These are phyloP conservation scores for Hypomyces rosellus DNA, from an alignment of 2,329 filamentous ascomycete species.

Conservation along the genomic window DNA sequence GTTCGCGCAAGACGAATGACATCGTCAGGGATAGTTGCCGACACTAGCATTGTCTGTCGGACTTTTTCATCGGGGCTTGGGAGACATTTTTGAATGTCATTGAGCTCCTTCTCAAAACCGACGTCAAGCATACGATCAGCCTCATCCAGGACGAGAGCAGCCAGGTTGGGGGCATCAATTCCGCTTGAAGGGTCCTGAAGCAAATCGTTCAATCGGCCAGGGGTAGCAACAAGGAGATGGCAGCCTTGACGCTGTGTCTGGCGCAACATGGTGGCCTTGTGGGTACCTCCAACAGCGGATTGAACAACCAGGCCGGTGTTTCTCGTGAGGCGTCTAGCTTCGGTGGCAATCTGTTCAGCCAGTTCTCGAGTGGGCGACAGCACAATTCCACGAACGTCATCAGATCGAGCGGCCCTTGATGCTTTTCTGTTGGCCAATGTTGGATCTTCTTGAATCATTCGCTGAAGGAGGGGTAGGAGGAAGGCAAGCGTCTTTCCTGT, in stretches of 20 bases:
- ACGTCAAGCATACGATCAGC: slow-evolving; percentile 98
- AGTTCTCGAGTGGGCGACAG: slow-evolving; percentile 77
- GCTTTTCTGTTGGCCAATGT: slow-evolving; percentile 45
- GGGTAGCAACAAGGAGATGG: slow-evolving; percentile 84
- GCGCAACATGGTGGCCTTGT: slow-evolving; percentile 62
- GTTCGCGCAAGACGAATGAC: slow-evolving; percentile 73
- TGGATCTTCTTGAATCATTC: slow-evolving; percentile 61
- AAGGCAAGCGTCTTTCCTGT: slow-evolving; percentile 97
- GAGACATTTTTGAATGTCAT: slow-evolving; percentile 53
- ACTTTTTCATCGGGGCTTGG: slow-evolving; percentile 57
- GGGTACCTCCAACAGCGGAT: slow-evolving; percentile 86
- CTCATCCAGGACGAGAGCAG: slow-evolving; percentile 91
- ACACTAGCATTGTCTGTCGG: slow-evolving; percentile 91
- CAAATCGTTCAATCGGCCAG: slow-evolving; percentile 79
- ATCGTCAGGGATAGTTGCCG: slow-evolving; percentile 80
- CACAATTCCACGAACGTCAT: slow-evolving; percentile 63
- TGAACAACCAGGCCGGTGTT: slow-evolving; percentile 61
- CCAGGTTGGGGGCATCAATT: slow-evolving; percentile 71
- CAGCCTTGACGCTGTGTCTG: slow-evolving; percentile 70
- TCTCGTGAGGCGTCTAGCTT: slow-evolving; percentile 62
- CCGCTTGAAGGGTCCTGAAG: slow-evolving; percentile 58
- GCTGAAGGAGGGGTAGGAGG: slow-evolving; percentile 77
- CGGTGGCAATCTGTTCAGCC: slow-evolving; percentile 71
- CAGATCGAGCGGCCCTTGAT: slow-evolving; percentile 32
- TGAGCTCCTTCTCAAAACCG: slow-evolving; percentile 65